Conservation (phyloP, 352 stramenopile species). For the Pythium dissimile region DNA sequence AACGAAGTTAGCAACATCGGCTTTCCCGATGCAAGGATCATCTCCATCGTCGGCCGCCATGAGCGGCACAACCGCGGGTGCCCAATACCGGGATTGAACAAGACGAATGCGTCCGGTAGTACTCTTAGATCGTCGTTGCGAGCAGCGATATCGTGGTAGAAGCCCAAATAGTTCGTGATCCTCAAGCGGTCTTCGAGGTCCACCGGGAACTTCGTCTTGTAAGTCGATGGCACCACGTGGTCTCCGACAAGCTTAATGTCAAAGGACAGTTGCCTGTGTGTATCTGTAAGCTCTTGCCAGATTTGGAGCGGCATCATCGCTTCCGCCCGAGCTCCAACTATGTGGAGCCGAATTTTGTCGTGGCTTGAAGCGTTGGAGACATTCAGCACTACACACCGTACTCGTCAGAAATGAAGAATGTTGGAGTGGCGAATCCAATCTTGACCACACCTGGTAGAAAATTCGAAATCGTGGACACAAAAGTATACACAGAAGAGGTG, state of each 20-base stretch:
- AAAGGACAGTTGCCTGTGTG: conserved; percentile 31
- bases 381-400: not conserved
- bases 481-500: conserved; percentile 68
- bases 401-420: not conserved
- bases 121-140: not conserved
- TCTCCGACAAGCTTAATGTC: conserved; percentile 63
- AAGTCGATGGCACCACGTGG: conserved; percentile 41
- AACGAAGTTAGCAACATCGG: conserved; percentile 66
- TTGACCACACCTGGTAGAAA: conserved; percentile 25
- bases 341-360: conserved; percentile 27
- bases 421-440: too few species aligned
- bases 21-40: conserved; percentile 37
- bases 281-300: conserved; percentile 54
- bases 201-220: conserved; percentile 23
- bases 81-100: conserved; percentile 73
- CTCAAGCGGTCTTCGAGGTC: conserved; percentile 17
- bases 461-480: conserved; percentile 50
- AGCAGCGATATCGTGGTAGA: conserved; percentile 40
- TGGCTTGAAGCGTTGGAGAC: not conserved
- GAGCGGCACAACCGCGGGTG: conserved; percentile 42
- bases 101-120: conserved; percentile 48
- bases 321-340: conserved; percentile 68
- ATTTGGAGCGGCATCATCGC: conserved; percentile 70
- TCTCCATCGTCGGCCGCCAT: conserved; percentile 53
- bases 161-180: conserved; percentile 39